These are phyloP conservation scores for Phaeosphaeria sp. DNA, from an alignment of 2,329 filamentous ascomycete genomes.

Conservation along the genomic window DNA sequence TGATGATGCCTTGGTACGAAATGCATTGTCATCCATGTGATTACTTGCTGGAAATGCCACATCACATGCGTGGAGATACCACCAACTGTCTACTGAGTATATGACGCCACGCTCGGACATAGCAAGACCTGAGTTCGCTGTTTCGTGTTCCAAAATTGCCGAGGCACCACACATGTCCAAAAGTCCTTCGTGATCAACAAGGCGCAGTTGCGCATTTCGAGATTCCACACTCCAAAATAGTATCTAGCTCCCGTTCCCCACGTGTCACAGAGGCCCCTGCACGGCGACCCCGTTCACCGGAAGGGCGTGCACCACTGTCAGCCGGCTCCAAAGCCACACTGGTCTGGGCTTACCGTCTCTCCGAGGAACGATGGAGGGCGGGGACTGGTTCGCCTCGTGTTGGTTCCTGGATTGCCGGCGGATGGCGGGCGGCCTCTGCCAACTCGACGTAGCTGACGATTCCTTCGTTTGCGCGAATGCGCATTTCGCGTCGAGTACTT, in stretches of 20 bases:
- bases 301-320: background rate
- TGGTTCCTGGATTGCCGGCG: constrained; percentile 13
- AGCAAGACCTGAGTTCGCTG: no score
- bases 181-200: constrained; percentile 10
- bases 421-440: constrained; percentile 10
- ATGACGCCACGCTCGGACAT: no score
- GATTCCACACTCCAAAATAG: constrained; percentile 4
- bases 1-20: no score
- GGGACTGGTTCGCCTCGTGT: constrained; percentile 1
- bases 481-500: constrained; percentile 18
- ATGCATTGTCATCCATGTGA: no score
- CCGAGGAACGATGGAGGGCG: constrained; percentile 1
- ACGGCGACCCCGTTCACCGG: constrained; percentile 6
- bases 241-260: constrained; percentile 8
- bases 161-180: background rate
- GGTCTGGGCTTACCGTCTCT: constrained; percentile 4
- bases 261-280: constrained; percentile 1
- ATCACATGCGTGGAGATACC: no score
- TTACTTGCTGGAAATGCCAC: no score
- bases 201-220: constrained; percentile 4
- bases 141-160: background rate
- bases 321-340: constrained; percentile 7
- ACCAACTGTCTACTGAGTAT: no score
- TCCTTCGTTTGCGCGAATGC: constrained; percentile 27
- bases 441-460: constrained; percentile 13